phyloP scores from a whole-genome alignment of 768 basidiomycete genomes.

The Sarcodon aspratus region DNA sequence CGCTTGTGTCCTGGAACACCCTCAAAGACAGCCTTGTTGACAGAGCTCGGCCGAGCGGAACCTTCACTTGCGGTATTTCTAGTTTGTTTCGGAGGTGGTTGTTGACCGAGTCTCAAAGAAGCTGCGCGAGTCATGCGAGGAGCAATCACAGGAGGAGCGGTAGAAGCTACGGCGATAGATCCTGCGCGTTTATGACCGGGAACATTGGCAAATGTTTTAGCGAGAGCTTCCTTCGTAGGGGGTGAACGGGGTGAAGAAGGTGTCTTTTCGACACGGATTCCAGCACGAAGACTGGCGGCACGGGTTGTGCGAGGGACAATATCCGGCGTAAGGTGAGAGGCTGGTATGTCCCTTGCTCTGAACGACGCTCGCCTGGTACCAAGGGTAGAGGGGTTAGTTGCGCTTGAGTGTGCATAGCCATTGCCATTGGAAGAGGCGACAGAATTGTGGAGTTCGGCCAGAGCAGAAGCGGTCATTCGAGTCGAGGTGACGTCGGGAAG shows the following conservation, averaged over 20 bases:
- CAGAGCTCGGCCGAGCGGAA: conserved; percentile 11
- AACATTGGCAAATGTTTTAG: conserved; percentile 61
- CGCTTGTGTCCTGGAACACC: conserved; percentile 83
- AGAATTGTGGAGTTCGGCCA: conserved; percentile 20
- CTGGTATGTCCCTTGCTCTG: conserved; percentile 57
- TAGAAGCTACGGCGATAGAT: conserved; percentile 63
- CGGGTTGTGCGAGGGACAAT: conserved; percentile 71
- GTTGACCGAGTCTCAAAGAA: conserved; percentile 50
- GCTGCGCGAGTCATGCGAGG: conserved; percentile 74
- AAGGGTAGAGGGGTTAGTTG: conserved; percentile 29
- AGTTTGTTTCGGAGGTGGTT: conserved; percentile 24
- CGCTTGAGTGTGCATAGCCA: conserved; percentile 34
- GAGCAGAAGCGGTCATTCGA: conserved; percentile 33
- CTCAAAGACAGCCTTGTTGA: conserved; percentile 44
- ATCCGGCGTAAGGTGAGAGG: conserved; percentile 47
- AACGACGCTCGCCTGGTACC: conserved; percentile 39
- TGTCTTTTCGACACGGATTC: conserved; percentile 34
- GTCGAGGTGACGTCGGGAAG: conserved; percentile 37
- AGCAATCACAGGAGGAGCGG: conserved; percentile 56
- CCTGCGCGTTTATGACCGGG: conserved; percentile 72
- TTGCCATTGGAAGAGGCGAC: conserved; percentile 10
- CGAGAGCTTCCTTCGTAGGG: conserved; percentile 47
- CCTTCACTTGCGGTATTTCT: conserved; percentile 7
- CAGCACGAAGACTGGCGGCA: conserved; percentile 64
- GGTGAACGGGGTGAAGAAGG: conserved; percentile 35